A percentile compares a stretch with the other conserved stretches of the same genome.
phyloP scores from a whole-genome alignment of 1,284 basidiomycete genomes.

The Phellopilus nigrolimitatus region DNA sequence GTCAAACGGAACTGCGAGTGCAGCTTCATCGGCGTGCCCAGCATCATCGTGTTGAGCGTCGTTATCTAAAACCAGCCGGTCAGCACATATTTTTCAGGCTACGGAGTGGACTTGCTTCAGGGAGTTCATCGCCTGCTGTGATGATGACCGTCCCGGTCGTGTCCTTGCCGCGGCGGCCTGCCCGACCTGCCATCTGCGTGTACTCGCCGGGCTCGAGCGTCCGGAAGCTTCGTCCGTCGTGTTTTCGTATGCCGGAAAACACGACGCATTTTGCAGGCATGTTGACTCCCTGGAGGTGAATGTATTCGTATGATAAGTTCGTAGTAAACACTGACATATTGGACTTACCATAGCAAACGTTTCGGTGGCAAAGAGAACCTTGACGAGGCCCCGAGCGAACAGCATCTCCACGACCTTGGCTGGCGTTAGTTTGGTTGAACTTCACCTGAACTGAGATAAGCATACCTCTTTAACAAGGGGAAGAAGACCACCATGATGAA shows the following conservation, averaged over 20 bases:
- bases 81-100: slow-evolving; percentile 13
- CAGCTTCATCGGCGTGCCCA: slow-evolving; percentile 89
- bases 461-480: slow-evolving; percentile 95
- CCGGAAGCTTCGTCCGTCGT: slow-evolving; percentile 91
- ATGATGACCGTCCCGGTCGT: slow-evolving; percentile 95
- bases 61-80: slow-evolving; percentile 48
- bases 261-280: slow-evolving; percentile 99
- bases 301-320: background rate
- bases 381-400: slow-evolving; percentile 94
- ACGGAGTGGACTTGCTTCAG: slow-evolving; percentile 57
- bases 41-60: slow-evolving; percentile 84
- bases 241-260: slow-evolving; percentile 93
- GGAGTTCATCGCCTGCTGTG: slow-evolving; percentile 78
- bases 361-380: slow-evolving; percentile 97
- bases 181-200: slow-evolving; percentile 99
- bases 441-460: background rate
- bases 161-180: slow-evolving; percentile 93
- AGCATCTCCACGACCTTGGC: slow-evolving; percentile 89
- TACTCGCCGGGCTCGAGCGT: slow-evolving; percentile 90
- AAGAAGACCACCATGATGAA: slow-evolving; percentile 95
- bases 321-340: background rate
- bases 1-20: slow-evolving; percentile 96
- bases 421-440: background rate
- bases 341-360: slow-evolving; percentile 93
- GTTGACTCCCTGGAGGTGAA: slow-evolving; percentile 78